Percentiles rank a stretch among this genome's conserved stretches.
Evolutionary conservation across 2,329 filamentous ascomycete genomes (phyloP).

Genomic region (Grosmannia huntii): DNA sequence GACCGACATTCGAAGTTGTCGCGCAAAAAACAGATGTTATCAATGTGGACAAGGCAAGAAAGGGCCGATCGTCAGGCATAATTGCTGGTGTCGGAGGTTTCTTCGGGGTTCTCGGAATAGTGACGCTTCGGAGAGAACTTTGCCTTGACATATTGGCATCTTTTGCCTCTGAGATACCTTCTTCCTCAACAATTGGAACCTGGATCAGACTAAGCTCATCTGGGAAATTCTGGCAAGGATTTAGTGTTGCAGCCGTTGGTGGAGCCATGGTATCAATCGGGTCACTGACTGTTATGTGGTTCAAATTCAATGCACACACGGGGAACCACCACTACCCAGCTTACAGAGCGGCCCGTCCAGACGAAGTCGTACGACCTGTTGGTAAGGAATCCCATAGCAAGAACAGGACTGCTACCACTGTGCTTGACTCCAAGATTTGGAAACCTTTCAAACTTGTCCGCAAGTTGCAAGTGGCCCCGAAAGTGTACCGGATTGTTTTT

Average conservation of each 20-base stretch:
- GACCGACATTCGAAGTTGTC: neutral
- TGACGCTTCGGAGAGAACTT: neutral
- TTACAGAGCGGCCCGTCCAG: neutral
- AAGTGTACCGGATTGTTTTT: neutral
- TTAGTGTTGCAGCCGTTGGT: neutral
- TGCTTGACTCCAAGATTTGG: neutral
- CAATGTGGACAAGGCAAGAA: neutral
- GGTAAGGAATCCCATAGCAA: neutral
- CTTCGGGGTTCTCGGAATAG: neutral
- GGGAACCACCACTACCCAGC: neutral
- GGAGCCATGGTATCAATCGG: neutral
- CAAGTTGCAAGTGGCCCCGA: neutral
- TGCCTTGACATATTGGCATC: neutral
- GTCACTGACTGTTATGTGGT: neutral
- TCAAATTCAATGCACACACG: neutral
- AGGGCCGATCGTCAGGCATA: neutral
- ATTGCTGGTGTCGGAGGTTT: neutral
- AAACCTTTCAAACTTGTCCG: neutral
- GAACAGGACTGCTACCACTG: neutral
- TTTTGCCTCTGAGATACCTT: neutral
- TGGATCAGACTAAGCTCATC: neutral
- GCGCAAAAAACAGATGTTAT: neutral
- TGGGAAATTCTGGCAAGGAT: neutral
- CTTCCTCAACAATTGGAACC: no score
- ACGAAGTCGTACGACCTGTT: neutral